Conservation (phyloP, 2,329 filamentous ascomycete genomes). For the Didymella pomorum region DNA sequence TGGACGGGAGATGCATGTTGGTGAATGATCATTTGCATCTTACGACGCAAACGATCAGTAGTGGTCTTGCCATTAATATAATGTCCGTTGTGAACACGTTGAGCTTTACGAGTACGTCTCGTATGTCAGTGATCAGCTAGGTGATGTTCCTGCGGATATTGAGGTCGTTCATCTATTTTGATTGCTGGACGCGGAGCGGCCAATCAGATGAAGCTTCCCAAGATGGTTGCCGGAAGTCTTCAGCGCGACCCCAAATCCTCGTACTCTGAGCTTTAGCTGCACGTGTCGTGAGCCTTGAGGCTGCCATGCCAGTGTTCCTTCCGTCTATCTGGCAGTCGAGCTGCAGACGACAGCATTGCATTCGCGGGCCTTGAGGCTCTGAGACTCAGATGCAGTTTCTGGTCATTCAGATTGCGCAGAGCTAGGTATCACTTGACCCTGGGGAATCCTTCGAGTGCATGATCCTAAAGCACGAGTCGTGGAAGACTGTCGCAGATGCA, state of each 20-base stretch:
- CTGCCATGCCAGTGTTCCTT: neutral
- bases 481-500: too few species aligned
- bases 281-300: neutral
- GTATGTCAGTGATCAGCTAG: constrained; percentile 26
- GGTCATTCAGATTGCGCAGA: neutral
- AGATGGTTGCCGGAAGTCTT: constrained; percentile 10
- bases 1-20: constrained; percentile 36
- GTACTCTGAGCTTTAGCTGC: neutral
- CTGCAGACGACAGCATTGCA: neutral
- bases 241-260: constrained; percentile 5
- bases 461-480: neutral
- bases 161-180: constrained; percentile 49
- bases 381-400: neutral
- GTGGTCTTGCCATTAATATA: constrained; percentile 33
- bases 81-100: constrained; percentile 44
- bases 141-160: constrained; percentile 39
- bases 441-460: neutral
- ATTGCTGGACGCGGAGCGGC: constrained; percentile 34
- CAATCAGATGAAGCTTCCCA: constrained; percentile 33
- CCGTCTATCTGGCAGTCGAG: neutral
- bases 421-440: neutral
- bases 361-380: neutral
- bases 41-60: constrained; percentile 2
- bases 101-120: constrained; percentile 41
- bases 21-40: constrained; percentile 20